phyloP scores from a whole-genome alignment of 116 monocot species.

The Phalaenopsis hybrid region DNA sequence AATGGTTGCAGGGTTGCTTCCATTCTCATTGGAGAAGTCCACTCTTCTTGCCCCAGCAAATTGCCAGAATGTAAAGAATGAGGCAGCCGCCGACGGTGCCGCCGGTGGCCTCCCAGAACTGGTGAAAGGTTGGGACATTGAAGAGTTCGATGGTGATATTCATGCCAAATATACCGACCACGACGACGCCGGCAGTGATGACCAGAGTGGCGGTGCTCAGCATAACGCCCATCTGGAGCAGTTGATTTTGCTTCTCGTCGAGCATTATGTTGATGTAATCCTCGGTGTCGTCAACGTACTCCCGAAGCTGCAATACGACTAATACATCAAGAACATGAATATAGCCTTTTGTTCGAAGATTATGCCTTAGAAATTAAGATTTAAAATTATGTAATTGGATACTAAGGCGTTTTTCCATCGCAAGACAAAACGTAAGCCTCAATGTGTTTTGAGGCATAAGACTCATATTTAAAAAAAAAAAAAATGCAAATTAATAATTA shows the following conservation, averaged over 20 bases:
- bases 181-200: conserved; percentile 36
- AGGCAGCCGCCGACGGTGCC: conserved; percentile 30
- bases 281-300: conserved; percentile 53
- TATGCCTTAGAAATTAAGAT: no score
- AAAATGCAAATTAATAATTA: no score
- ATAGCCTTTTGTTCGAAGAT: no score
- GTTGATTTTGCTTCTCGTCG: conserved; percentile 59
- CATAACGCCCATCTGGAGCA: conserved; percentile 56
- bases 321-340: conserved; percentile 19
- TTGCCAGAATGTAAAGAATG: conserved; percentile 31
- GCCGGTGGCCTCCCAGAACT: conserved; percentile 34
- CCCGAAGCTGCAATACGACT: conserved; percentile 37
- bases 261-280: conserved; percentile 63
- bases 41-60: conserved; percentile 43
- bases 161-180: conserved; percentile 50
- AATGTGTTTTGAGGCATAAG: no score
- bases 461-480: no score
- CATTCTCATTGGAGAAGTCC: conserved; percentile 29
- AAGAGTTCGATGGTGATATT: conserved; percentile 31
- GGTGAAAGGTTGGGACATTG: neutral
- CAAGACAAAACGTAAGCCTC: no score
- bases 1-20: neutral
- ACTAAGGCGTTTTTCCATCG: no score
- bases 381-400: no score
- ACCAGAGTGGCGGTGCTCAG: conserved; percentile 43